Evolutionary conservation across 352 stramenopile genomes (phyloP), one percentile per base, ranked within the genome.

Genomic region (Phytophthora vignae): DNA sequence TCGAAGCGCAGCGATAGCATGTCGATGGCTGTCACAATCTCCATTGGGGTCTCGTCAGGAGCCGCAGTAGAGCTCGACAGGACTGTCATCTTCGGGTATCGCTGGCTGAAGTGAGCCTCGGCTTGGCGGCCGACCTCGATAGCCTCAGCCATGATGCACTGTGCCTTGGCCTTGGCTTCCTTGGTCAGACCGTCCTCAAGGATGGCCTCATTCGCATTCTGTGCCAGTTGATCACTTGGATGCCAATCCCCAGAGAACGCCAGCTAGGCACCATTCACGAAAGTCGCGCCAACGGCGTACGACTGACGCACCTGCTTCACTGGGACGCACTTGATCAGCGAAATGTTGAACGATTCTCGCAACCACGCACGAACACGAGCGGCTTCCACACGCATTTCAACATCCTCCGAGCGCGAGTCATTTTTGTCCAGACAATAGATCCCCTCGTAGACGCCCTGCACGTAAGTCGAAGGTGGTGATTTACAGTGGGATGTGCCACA

Each of bases 171-270:
- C 48, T 95, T 88, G 17, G 98, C 98, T 69, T 99, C 96, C 25
- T 90, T 77, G 50, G 88, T 71, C 85, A 98, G 92, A 52, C 86
- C 88, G 78, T 99, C 92, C 60, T 99, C 97, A 75, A 99, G 99
- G 1, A 97, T 99, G 29, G 98, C 97, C 80, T 99, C 98, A 69
- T 71, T 76, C 1, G 79, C 88, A 60, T 87, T 91, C 2, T 69
- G 19, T 4, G 85, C 87, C 17, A 94, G 73, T 15, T 76, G 56
- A 6, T 85, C 75, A 38, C 94, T 98, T 1, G 97, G 97, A 3
- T 96, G 93, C 64, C 96, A 99, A 74, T 99, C 97, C 17, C 97
- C 97, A 44, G 92, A 98, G 78, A 99, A 99, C 3, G 90, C 91
- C 4, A 99, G 71, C 69, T 96, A 95, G 63, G 88, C 90, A 15